These are phyloP conservation scores for Neurospora hispaniola DNA, from an alignment of 495 filamentous ascomycete genomes.

Conservation along the genomic window DNA sequence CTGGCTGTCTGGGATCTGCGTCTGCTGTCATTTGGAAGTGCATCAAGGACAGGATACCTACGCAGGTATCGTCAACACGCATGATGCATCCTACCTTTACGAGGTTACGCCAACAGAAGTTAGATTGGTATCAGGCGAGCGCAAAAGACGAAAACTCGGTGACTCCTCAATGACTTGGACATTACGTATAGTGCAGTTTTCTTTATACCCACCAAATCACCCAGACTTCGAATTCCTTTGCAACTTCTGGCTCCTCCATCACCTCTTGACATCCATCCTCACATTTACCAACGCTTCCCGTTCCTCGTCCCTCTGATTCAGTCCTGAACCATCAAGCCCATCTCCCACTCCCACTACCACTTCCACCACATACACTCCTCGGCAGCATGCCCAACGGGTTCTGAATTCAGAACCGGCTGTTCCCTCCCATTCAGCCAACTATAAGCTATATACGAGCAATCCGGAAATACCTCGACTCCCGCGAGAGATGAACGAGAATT, in stretches of 20 bases:
- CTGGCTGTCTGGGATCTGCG: neutral
- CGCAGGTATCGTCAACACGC: neutral
- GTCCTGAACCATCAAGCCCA: neutral
- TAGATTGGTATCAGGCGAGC: neutral
- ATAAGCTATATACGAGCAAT: neutral
- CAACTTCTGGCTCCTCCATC: neutral
- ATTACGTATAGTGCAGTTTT: neutral
- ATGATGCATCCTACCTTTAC: neutral
- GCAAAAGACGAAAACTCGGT: neutral
- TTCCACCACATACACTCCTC: neutral
- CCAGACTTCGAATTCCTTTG: neutral
- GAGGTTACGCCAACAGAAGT: neutral
- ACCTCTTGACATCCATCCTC: neutral
- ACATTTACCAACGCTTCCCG: neutral
- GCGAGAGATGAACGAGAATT: too few relatives aligned
- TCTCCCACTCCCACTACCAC: neutral
- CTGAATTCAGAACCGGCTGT: neutral
- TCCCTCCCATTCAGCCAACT: neutral
- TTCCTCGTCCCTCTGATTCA: neutral
- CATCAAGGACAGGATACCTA: too few relatives aligned
- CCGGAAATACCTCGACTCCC: neutral
- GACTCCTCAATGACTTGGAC: neutral
- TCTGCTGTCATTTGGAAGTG: neutral
- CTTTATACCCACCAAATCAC: neutral
- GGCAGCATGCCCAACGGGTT: neutral